These are phyloP conservation scores for Coprinopsis cinerea DNA, from an alignment of 768 basidiomycete genomes.

Conservation along the genomic window DNA sequence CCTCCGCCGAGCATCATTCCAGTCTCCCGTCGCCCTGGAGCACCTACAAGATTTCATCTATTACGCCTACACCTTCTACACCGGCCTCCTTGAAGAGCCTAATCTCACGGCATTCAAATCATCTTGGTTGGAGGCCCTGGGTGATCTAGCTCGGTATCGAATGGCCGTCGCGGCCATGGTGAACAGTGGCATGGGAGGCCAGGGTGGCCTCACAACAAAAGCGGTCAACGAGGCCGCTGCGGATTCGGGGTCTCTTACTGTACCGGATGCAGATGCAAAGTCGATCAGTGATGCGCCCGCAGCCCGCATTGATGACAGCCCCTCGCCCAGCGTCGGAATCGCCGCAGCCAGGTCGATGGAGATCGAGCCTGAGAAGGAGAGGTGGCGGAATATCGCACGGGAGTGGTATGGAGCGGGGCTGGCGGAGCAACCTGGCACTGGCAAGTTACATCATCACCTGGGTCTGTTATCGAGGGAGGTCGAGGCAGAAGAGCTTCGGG, in stretches of 20 bases:
- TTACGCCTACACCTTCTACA: slow-evolving; percentile 93
- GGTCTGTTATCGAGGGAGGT: slow-evolving; percentile 83
- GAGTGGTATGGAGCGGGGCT: slow-evolving; percentile 93
- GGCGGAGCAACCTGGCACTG: slow-evolving; percentile 86
- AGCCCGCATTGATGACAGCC: slow-evolving; percentile 58
- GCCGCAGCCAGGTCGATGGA: slow-evolving; percentile 78
- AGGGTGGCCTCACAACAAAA: slow-evolving; percentile 46
- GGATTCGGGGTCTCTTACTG: slow-evolving; percentile 14
- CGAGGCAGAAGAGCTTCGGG: slow-evolving; percentile 74
- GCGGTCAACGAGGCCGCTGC: slow-evolving; percentile 46
- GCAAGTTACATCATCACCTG: slow-evolving; percentile 91
- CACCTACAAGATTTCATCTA: slow-evolving; percentile 93
- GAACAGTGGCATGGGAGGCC: slow-evolving; percentile 37
- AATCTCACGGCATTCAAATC: slow-evolving; percentile 62
- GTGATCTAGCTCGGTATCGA: slow-evolving; percentile 90
- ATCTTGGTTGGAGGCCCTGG: slow-evolving; percentile 94
- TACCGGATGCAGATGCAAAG: slow-evolving; percentile 24
- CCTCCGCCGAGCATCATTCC: slow-evolving; percentile 77
- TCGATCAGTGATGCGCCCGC: slow-evolving; percentile 45
- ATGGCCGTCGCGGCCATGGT: slow-evolving; percentile 94
- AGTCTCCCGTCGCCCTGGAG: slow-evolving; percentile 69
- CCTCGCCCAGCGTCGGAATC: slow-evolving; percentile 75
- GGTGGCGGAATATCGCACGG: slow-evolving; percentile 83
- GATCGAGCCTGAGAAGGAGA: slow-evolving; percentile 86
- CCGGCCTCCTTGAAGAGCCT: slow-evolving; percentile 80